Conservation (phyloP, 2,329 filamentous ascomycete species). For the Neopestalotiopsis sp. region DNA sequence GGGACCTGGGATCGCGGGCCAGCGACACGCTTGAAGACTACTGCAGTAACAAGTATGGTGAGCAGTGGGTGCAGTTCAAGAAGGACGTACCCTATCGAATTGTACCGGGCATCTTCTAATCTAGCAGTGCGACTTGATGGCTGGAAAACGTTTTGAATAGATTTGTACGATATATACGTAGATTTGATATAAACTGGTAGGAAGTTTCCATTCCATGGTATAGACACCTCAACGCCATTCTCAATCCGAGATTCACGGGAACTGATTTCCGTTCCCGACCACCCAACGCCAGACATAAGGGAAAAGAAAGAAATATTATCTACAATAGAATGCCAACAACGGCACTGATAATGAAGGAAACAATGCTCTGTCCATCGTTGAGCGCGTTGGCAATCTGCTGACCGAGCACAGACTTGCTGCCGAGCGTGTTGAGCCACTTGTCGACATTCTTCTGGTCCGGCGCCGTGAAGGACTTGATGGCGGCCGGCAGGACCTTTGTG, state of each 20-base stretch:
- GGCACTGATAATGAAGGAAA: not conserved
- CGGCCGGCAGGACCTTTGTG: slow-evolving; percentile 53
- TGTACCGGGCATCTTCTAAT: slow-evolving; percentile 43
- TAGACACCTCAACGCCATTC: not conserved
- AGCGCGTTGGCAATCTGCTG: slow-evolving; percentile 25
- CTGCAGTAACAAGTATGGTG: slow-evolving; percentile 41
- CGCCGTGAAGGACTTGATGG: slow-evolving; percentile 28
- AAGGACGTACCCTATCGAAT: slow-evolving; percentile 41
- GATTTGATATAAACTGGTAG: too few relatives aligned
- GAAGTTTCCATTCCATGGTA: not conserved
- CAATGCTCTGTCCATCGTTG: slow-evolving; percentile 23
- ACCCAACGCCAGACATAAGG: not conserved
- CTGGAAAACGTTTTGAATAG: too few relatives aligned
- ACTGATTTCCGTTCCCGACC: not conserved
- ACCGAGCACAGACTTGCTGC: slow-evolving; percentile 20
- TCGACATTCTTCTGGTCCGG: slow-evolving; percentile 27
- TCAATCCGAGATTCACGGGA: not conserved
- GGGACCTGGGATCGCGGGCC: slow-evolving; percentile 36
- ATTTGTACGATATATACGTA: too few relatives aligned
- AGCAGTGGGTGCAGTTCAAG: slow-evolving; percentile 45
- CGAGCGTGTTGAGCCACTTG: slow-evolving; percentile 25
- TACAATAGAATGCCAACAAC: not conserved
- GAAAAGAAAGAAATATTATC: not conserved
- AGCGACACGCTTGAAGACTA: slow-evolving; percentile 42
- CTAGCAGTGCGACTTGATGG: not conserved